A percentile compares a stretch with the other conserved stretches of the same genome.
Conservation (phyloP, 768 basidiomycete genomes). For the Collybia nuda region DNA sequence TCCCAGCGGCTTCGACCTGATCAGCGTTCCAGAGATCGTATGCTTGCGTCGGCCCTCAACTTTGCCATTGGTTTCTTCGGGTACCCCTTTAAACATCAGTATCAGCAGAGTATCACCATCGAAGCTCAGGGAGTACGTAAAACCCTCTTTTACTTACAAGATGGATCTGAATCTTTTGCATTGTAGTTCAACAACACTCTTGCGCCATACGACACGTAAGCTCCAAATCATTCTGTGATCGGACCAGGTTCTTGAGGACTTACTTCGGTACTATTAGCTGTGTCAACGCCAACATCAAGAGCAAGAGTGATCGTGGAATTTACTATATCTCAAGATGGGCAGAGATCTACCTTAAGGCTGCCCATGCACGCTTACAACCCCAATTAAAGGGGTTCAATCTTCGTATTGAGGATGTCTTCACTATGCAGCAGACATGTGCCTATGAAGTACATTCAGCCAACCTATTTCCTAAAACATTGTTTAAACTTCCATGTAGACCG, state of each 20-base stretch:
- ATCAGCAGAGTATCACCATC: constrained; percentile 76
- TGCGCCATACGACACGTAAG: constrained; percentile 77
- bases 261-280: constrained; percentile 38
- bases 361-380: constrained; percentile 56
- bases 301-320: constrained; percentile 56
- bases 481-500: constrained; percentile 53
- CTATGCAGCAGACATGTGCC: constrained; percentile 80
- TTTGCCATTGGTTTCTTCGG: constrained; percentile 79
- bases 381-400: constrained; percentile 63
- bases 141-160: constrained; percentile 9
- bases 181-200: constrained; percentile 80
- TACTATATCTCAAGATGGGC: constrained; percentile 69
- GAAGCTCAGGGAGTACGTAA: constrained; percentile 56
- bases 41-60: constrained; percentile 63
- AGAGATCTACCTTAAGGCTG: constrained; percentile 66
- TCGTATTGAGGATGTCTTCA: constrained; percentile 67
- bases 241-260: neutral
- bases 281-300: constrained; percentile 49
- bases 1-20: neutral
- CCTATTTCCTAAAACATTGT: neutral
- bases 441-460: constrained; percentile 59
- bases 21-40: constrained; percentile 55
- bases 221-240: neutral
- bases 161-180: neutral
- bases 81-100: constrained; percentile 69